phyloP scores from a whole-genome alignment of 768 basidiomycete genomes.

The Tephrocybe rancida region DNA sequence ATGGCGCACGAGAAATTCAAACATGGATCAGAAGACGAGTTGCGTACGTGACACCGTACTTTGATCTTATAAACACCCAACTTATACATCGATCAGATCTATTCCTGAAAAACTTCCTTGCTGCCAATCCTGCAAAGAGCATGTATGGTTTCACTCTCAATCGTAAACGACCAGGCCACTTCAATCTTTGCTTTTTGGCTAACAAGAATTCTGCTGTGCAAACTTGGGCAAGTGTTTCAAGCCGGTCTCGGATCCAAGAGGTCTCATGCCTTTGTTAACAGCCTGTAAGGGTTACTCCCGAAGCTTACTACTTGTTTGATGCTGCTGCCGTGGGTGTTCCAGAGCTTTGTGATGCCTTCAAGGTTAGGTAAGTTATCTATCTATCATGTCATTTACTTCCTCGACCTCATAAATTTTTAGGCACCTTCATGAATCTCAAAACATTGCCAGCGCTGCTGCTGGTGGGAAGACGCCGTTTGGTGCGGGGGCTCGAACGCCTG shows the following conservation, averaged over 20 bases:
- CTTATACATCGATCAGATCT: conserved; percentile 54
- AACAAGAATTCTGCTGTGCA: conserved; percentile 90
- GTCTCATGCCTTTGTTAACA: conserved; percentile 30
- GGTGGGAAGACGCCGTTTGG: conserved; percentile 84
- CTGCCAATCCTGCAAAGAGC: conserved; percentile 91
- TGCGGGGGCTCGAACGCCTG: conserved; percentile 76
- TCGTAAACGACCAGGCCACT: conserved; percentile 87
- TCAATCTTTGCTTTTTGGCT: conserved; percentile 90
- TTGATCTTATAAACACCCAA: conserved; percentile 1
- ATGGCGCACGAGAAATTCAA: conserved; percentile 97
- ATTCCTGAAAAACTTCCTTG: conserved; percentile 86
- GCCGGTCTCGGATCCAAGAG: neutral
- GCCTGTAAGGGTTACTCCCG: conserved; percentile 87
- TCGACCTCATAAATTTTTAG: conserved; percentile 34
- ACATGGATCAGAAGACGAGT: conserved; percentile 81
- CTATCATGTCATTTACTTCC: neutral
- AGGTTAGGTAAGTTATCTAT: conserved; percentile 61
- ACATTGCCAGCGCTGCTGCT: conserved; percentile 45
- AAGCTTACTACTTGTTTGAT: conserved; percentile 89
- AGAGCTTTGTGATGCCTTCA: conserved; percentile 96
- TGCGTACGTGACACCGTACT: conserved; percentile 63
- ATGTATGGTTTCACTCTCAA: conserved; percentile 96
- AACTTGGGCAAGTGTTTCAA: conserved; percentile 71
- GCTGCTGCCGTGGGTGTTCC: conserved; percentile 89
- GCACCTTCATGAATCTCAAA: conserved; percentile 80